Conservation (phyloP, 192 early-diverging fungal species). For the Podila epicladia region DNA sequence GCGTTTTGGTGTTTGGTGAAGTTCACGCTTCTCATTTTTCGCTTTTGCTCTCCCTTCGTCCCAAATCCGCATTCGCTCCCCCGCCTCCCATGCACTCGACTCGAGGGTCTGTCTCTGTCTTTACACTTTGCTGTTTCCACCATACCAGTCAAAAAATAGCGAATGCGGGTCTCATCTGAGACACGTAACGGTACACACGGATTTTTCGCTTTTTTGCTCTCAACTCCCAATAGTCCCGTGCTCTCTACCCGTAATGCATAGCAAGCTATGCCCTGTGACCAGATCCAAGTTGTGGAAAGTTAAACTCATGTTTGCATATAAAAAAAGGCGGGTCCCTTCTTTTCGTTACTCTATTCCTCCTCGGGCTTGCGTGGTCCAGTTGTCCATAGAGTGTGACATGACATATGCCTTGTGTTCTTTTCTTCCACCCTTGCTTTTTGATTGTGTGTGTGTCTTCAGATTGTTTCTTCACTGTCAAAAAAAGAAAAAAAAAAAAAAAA, state of each 20-base stretch:
- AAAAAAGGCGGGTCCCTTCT: background rate
- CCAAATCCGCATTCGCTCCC: background rate
- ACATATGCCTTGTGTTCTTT: conserved; percentile 3
- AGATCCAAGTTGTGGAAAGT: background rate
- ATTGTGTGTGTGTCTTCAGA: background rate
- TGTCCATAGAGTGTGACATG: background rate
- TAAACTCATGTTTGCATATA: background rate
- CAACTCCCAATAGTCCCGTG: conserved; percentile 1
- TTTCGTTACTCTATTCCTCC: background rate
- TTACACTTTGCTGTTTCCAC: background rate
- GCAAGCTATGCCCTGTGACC: background rate
- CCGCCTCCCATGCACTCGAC: background rate
- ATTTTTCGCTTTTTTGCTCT: background rate
- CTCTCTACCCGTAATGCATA: background rate
- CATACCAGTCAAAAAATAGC: too few relatives aligned
- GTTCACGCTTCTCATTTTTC: too few relatives aligned
- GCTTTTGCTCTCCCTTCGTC: too few relatives aligned
- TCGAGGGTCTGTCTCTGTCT: background rate
- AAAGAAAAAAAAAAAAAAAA: too few relatives aligned
- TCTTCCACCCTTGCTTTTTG: background rate
- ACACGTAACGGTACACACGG: background rate
- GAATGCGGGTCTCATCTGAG: too few relatives aligned
- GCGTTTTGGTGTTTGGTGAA: too few relatives aligned
- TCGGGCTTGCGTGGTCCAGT: background rate
- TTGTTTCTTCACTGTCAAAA: too few relatives aligned